Evolutionary conservation across 129 eudicot genomes (phyloP), one percentile per base, ranked within the genome.

Genomic region (Artemisia argyi): DNA sequence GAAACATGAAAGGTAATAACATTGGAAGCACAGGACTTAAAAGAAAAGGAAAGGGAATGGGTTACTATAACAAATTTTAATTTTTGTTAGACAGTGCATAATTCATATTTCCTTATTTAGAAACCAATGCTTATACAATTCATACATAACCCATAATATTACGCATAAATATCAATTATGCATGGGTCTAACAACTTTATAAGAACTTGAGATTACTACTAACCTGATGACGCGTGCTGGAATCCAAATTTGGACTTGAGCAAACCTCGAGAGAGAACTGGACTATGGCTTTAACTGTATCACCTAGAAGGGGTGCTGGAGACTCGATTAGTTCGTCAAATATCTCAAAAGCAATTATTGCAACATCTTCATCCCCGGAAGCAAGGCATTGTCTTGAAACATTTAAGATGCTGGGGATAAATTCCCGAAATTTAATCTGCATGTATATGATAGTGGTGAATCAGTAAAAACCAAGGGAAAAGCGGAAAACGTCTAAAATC

Each of bases 261-360:
- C 96, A 92, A 75, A 92, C 98, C 82, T 92, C 98, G 70, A 92
- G 96, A 62, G 98, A 92, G 83, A 92, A 92, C 46, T 92, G 96
- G 61, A 92, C 96, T 46, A 92, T 92, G 47, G 96, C 84, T 87
- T 81, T 89, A 51, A 92, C 98, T 44, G 98, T 89, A 6, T 92
- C 96, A 60, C 96, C 95, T 46, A 92, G 86, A 71, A 92, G 96
- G 50, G 98, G 98, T 44, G 98, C 98, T 53, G 96, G 98, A 68
- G 98, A 92, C 73, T 92, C 98, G 4, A 92, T 87, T 71, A 93
- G 83, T 88, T 93, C 98, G 78, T 93, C 97, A 79, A 93, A 93
- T 78, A 93, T 93, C 81, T 92, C 98, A 78, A 92, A 92, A 53
- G 98, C 98, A 82, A 92, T 85, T 69, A 89, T 85, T 57, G 94